Evolutionary conservation across 139 green algal genomes (phyloP), one percentile per base, ranked within the genome.

Genomic region (Closterium sp.): DNA sequence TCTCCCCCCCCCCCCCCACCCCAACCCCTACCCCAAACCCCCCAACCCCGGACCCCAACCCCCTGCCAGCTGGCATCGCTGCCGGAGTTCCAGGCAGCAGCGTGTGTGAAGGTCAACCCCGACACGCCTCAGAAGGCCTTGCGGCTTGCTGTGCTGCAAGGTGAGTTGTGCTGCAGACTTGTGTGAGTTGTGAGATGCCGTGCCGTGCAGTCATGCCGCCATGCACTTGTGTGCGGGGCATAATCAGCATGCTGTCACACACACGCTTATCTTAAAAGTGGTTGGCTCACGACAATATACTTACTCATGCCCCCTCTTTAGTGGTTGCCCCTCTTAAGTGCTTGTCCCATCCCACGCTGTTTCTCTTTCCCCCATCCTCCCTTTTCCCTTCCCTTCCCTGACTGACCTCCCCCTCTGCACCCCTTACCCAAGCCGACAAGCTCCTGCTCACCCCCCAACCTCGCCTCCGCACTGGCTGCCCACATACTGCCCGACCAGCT

Each of bases 101-200:
- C 86, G 90, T 93, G 86, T 7, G 89, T 95, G 4, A 94, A 95
- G 70, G 96, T 98, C 93, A 98, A 98, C 89, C 97, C 97, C 1
- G 97, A 98, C 93, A 98, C 96, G 17, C 96, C 97, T 0, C 96
- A 98, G 88, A 97, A 97, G 84, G 91, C 88, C 92, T 96, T 97
- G 85, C 84, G 90, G 21, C 92, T 89, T 5, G 31, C 89, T 28
- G 88, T 73, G 1, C 90, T 95, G 30, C 24, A 21, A 90, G 92
- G 86, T 91, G 38, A 88, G 30, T 88, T 38, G 32, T 38, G 45
- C 10, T 24, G 42, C 42, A 62, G 42, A 5, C 42, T 62, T 62
- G 42, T 7, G 5, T 5, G 7, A 13, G 42, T 13, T 62, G 42
- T n/a, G 30, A 88, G 85, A 7, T 88, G 7, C 30, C 42, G 42